Percentiles rank a stretch among this genome's conserved stretches.
Evolutionary conservation across 1,284 basidiomycete genomes (phyloP).

Genomic region (Xanthoconium separans): DNA sequence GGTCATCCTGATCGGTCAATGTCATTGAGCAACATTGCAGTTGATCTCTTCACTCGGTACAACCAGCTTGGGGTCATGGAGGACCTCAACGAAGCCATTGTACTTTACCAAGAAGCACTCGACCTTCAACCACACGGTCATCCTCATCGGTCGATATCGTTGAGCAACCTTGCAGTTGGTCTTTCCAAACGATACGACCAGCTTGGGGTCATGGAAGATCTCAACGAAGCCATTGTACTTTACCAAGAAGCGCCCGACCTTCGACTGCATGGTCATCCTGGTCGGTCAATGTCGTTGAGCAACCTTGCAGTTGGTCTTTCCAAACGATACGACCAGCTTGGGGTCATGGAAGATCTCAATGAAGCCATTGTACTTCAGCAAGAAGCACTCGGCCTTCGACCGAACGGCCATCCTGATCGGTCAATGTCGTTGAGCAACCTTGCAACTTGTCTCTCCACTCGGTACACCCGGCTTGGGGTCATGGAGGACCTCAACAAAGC

Average conservation of each 20-base stretch:
- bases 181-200: background rate
- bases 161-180: background rate
- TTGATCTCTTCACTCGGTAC: background rate
- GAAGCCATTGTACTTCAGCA: background rate
- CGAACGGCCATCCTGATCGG: background rate
- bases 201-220: background rate
- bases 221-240: background rate
- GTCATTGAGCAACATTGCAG: too few species aligned
- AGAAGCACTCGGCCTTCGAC: background rate
- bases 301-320: too few species aligned
- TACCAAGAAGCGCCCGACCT: background rate
- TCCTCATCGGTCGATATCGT: background rate
- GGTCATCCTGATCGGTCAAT: too few species aligned
- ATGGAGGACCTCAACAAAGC: background rate
- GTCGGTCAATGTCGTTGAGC: too few species aligned
- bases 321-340: background rate
- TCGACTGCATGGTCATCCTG: too few species aligned
- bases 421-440: background rate
- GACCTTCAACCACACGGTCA: background rate
- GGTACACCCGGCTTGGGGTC: background rate
- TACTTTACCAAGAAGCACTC: background rate
- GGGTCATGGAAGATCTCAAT: background rate
- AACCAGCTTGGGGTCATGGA: background rate
- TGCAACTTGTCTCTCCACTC: background rate
- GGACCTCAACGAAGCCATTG: background rate